Percentiles rank a stretch among this genome's conserved stretches.
Evolutionary conservation across 768 basidiomycete genomes (phyloP).

Genomic region (Pholiota molesta): DNA sequence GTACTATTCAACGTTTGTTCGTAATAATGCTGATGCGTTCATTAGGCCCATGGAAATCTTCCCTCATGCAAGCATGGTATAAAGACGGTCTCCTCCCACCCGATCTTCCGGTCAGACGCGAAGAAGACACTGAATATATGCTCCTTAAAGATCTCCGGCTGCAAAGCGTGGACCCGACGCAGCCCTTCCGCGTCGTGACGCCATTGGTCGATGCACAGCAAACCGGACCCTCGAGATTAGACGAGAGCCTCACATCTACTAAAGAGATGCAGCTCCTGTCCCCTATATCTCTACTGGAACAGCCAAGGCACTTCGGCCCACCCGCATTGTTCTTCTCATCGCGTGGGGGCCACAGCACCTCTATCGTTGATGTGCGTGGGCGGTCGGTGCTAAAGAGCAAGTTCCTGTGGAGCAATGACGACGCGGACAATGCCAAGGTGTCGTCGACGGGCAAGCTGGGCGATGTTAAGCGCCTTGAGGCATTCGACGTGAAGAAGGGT

Average conservation of each 20-base stretch:
- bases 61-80: slow-evolving; percentile 89
- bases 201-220: slow-evolving; percentile 29
- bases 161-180: slow-evolving; percentile 80
- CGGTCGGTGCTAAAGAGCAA: slow-evolving; percentile 81
- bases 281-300: slow-evolving; percentile 77
- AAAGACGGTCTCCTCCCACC: slow-evolving; percentile 82
- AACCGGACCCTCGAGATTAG: neutral
- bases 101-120: slow-evolving; percentile 79
- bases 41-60: slow-evolving; percentile 85
- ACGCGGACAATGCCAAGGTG: slow-evolving; percentile 45
- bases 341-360: slow-evolving; percentile 87
- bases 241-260: neutral
- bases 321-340: slow-evolving; percentile 87
- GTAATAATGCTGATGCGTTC: slow-evolving; percentile 12
- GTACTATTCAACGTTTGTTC: neutral
- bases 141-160: slow-evolving; percentile 74
- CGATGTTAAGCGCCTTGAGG: slow-evolving; percentile 82
- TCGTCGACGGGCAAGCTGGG: slow-evolving; percentile 57
- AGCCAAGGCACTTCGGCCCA: slow-evolving; percentile 84
- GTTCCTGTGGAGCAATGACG: slow-evolving; percentile 78
- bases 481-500: slow-evolving; percentile 76
- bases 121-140: slow-evolving; percentile 70
- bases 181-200: slow-evolving; percentile 67
- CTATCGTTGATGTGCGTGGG: slow-evolving; percentile 86
- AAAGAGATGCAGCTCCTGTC: slow-evolving; percentile 62